These are phyloP conservation scores for Lenwebbia sp. DNA, from an alignment of 345 rosid species.

Conservation along the genomic window DNA sequence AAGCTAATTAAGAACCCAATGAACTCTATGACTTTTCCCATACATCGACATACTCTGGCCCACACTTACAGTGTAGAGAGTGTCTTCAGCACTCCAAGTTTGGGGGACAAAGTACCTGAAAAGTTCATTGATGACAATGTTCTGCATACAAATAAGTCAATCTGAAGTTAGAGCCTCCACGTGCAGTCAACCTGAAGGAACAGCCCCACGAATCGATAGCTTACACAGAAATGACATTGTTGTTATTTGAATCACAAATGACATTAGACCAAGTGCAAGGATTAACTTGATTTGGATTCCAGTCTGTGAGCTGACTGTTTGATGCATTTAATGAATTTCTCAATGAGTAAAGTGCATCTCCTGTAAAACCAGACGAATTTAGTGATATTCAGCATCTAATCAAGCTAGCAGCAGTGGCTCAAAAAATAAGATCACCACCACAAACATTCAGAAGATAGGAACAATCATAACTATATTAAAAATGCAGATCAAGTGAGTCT, in stretches of 20 bases:
- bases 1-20: background rate
- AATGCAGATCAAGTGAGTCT: background rate
- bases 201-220: background rate
- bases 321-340: slow-evolving; percentile 41
- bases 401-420: background rate
- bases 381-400: slow-evolving; percentile 8
- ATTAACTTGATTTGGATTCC: slow-evolving; percentile 78
- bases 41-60: background rate
- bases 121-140: slow-evolving; percentile 71
- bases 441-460: background rate
- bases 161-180: slow-evolving; percentile 1
- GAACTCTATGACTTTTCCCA: background rate
- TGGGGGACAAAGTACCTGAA: slow-evolving; percentile 66
- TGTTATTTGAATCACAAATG: slow-evolving; percentile 33
- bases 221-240: slow-evolving; percentile 66
- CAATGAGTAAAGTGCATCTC: slow-evolving; percentile 59
- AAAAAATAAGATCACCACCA: background rate
- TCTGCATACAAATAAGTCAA: slow-evolving; percentile 30
- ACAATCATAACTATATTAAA: background rate
- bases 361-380: slow-evolving; percentile 25
- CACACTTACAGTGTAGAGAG: slow-evolving; percentile 72
- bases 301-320: slow-evolving; percentile 43
- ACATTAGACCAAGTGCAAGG: slow-evolving; percentile 95
- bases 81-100: slow-evolving; percentile 44
- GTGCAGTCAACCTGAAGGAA: background rate